These are phyloP conservation scores for Carnegiea gigantea DNA, from an alignment of 179 eudicot genomes.

Conservation along the genomic window DNA sequence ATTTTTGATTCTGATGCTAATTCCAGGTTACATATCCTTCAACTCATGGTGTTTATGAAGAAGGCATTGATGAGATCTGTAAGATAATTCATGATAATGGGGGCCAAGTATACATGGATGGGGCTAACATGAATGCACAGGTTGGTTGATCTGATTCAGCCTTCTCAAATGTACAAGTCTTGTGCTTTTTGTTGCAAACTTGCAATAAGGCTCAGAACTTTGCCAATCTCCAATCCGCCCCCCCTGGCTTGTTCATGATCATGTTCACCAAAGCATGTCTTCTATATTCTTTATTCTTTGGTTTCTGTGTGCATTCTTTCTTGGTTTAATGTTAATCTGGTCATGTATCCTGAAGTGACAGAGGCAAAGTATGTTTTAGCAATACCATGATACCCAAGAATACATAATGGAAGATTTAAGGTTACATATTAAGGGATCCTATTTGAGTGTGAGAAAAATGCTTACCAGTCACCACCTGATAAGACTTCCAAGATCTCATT, in stretches of 20 bases:
- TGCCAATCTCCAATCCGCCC: no score
- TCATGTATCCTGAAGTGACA: no score
- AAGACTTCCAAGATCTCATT: no score
- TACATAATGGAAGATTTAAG: no score
- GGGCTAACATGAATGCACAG: slow-evolving; percentile 99
- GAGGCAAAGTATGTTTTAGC: no score
- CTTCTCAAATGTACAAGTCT: not conserved
- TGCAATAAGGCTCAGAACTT: no score
- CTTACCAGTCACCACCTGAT: not conserved
- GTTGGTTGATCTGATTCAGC: slow-evolving; percentile 32
- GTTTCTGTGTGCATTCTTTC: not conserved
- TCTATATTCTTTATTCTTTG: not conserved
- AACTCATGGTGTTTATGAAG: slow-evolving; percentile 98
- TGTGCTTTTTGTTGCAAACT: no score
- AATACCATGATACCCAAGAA: no score
- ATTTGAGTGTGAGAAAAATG: no score
- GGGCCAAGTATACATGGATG: slow-evolving; percentile 99
- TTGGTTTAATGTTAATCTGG: not conserved
- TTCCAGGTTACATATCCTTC: slow-evolving; percentile 98
- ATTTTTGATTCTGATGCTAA: not conserved
- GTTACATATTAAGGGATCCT: no score
- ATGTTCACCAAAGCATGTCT: not conserved
- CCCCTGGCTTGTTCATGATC: no score
- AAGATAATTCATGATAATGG: slow-evolving; percentile 97
- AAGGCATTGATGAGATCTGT: slow-evolving; percentile 95